phyloP scores from a whole-genome alignment of 2,329 filamentous ascomycete species.

The Neonectria coccinea region DNA sequence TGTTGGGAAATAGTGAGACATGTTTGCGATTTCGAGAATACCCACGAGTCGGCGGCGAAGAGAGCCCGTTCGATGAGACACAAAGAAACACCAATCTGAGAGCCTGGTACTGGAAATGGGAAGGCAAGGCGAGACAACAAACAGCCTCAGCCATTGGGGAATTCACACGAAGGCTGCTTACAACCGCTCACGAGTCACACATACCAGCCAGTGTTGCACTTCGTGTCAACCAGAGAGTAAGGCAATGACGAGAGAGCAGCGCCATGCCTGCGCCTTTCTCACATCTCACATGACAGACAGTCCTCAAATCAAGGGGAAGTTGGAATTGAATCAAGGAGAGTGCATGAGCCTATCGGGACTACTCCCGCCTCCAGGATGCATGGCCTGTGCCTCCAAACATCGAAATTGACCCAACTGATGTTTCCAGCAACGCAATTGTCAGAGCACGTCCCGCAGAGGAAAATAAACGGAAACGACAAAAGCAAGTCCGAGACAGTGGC shows the following conservation, averaged over 20 bases:
- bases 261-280: conserved; percentile 26
- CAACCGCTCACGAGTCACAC: conserved; percentile 22
- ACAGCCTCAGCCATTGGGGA: conserved; percentile 34
- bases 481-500: conserved; percentile 31
- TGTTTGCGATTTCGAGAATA: conserved; percentile 6
- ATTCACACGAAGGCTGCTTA: conserved; percentile 29
- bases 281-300: conserved; percentile 34
- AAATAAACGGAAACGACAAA: conserved; percentile 20
- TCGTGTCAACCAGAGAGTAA: not conserved
- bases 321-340: conserved; percentile 16
- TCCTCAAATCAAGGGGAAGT: conserved; percentile 29
- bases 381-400: conserved; percentile 33
- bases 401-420: conserved; percentile 25
- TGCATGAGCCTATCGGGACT: conserved; percentile 39
- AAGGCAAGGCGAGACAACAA: conserved; percentile 28
- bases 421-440: conserved; percentile 17
- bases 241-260: conserved; percentile 25
- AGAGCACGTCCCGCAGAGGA: conserved; percentile 25
- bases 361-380: conserved; percentile 30
- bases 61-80: conserved; percentile 5
- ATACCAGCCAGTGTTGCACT: conserved; percentile 9
- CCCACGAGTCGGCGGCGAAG: not conserved
- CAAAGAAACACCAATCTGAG: not conserved
- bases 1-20: not conserved
- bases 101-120: conserved; percentile 4